Base-by-base conservation (phyloP, 2,329 filamentous ascomycete genomes). In the Clarireedia homoeocarpa region DNA sequence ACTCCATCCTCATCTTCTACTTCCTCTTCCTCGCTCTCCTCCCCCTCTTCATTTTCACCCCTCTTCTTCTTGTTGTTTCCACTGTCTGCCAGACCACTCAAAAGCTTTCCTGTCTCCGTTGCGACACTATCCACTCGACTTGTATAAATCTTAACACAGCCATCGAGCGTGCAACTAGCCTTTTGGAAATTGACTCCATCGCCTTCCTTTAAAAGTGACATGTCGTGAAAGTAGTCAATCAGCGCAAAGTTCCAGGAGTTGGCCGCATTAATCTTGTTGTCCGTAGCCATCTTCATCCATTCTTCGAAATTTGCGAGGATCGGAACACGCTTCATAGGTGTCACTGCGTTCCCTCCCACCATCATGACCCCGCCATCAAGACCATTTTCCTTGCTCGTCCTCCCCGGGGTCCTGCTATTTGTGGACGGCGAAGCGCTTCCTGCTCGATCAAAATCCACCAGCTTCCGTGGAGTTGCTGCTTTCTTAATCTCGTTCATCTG, bases 221-320 rank as follows among this genome's bases (percentile, higher is more conserved):
- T 97, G 68, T 99, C 94, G 72, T 99, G 92, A 68, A 99, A 99
- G 73, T 99, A 99, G 72, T 99, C 94, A 69, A 99, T 99, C 17
- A 99, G 81, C n/a, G 94, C 94, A 74, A 99, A 97, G 72, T 97
- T 97, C 94, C 94, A 99, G 30, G 91, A 96, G 72, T 99, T 99
- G 58, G 87, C 84, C 49, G 94, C 92, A 70, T 97, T 99, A 78
- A 99, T 99, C 73, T 94, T 94, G 75, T 99, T 99, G 75, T 99
- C 94, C 15, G 94, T 97, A 2, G 94, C 94, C 91, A 99, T 95
- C 79, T 97, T 99, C 91, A 99, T 97, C 94, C 92, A 97, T 71
- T 99, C 94, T 71, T 99, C 94, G 66, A 97, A 99, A 73, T 99
- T 99, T 67, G 94, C 94, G 54, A 99, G 77, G 65, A 99, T 88